These are phyloP conservation scores for Aurinia saxatilis DNA, from an alignment of 345 rosid species.

Conservation along the genomic window DNA sequence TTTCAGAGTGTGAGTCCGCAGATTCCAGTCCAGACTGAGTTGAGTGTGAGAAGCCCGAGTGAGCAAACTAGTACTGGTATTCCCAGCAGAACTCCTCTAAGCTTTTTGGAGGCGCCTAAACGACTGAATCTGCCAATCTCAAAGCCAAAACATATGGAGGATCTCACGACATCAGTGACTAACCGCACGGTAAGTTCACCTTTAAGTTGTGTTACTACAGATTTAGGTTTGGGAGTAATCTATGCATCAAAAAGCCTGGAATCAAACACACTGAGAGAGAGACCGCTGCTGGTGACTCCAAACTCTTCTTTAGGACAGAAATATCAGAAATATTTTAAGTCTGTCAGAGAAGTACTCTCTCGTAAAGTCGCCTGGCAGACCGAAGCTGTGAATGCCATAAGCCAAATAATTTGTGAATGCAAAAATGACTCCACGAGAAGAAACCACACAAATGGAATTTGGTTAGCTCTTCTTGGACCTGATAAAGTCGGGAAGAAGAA, in stretches of 20 bases:
- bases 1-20: slow-evolving; percentile 21
- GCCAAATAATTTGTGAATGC: slow-evolving; percentile 37
- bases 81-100: slow-evolving; percentile 2
- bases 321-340: slow-evolving; percentile 37
- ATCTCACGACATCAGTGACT: slow-evolving; percentile 17
- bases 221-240: slow-evolving; percentile 48
- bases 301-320: slow-evolving; percentile 24
- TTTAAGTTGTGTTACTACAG: slow-evolving; percentile 43
- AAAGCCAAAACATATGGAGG: slow-evolving; percentile 21
- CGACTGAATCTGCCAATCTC: slow-evolving; percentile 7
- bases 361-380: slow-evolving; percentile 56
- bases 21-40: slow-evolving; percentile 12
- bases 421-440: slow-evolving; percentile 33
- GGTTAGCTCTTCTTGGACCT: slow-evolving; percentile 69
- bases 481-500: slow-evolving; percentile 57
- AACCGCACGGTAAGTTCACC: slow-evolving; percentile 17
- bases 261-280: slow-evolving; percentile 24
- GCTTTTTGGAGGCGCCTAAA: slow-evolving; percentile 14
- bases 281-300: slow-evolving; percentile 10
- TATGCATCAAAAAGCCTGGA: slow-evolving; percentile 36
- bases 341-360: slow-evolving; percentile 36
- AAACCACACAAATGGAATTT: slow-evolving; percentile 29
- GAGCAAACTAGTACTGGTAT: neutral
- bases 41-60: neutral
- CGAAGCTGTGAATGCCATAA: slow-evolving; percentile 45